phyloP scores from a whole-genome alignment of 352 stramenopile species.

The Phytophthora lateralis region DNA sequence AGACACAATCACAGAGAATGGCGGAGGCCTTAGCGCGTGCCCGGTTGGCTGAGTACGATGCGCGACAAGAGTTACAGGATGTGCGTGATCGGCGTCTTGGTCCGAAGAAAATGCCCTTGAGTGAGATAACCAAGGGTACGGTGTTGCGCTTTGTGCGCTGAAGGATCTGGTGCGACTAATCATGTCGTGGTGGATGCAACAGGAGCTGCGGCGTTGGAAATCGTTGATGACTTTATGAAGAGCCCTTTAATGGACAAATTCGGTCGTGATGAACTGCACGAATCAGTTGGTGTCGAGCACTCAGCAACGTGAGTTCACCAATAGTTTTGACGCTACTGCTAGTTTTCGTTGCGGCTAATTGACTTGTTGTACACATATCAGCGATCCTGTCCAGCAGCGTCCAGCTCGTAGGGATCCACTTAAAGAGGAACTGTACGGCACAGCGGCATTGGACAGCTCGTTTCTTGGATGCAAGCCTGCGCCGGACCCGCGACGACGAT shows the following conservation, averaged over 20 bases:
- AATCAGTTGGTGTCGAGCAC: slow-evolving; percentile 1
- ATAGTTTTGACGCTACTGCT: neutral
- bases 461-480: slow-evolving; percentile 57
- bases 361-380: neutral
- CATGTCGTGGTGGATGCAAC: neutral
- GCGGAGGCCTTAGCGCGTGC: slow-evolving; percentile 64
- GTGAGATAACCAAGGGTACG: slow-evolving; percentile 64
- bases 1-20: slow-evolving; percentile 78
- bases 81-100: slow-evolving; percentile 19
- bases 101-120: slow-evolving; percentile 48
- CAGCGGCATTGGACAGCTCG: slow-evolving; percentile 42
- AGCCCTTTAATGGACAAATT: slow-evolving; percentile 81
- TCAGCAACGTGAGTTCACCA: slow-evolving; percentile 13
- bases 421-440: slow-evolving; percentile 72
- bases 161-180: neutral
- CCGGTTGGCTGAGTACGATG: slow-evolving; percentile 66
- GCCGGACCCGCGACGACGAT: slow-evolving; percentile 11
- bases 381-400: neutral
- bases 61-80: slow-evolving; percentile 36
- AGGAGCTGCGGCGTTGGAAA: slow-evolving; percentile 81
- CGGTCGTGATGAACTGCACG: slow-evolving; percentile 10
- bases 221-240: slow-evolving; percentile 80
- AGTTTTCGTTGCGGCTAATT: slow-evolving; percentile 1
- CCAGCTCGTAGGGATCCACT: slow-evolving; percentile 40
- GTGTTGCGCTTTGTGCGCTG: neutral